These are phyloP conservation scores for Lavandula angustifolia DNA, from an alignment of 257 asterid species.

Conservation along the genomic window DNA sequence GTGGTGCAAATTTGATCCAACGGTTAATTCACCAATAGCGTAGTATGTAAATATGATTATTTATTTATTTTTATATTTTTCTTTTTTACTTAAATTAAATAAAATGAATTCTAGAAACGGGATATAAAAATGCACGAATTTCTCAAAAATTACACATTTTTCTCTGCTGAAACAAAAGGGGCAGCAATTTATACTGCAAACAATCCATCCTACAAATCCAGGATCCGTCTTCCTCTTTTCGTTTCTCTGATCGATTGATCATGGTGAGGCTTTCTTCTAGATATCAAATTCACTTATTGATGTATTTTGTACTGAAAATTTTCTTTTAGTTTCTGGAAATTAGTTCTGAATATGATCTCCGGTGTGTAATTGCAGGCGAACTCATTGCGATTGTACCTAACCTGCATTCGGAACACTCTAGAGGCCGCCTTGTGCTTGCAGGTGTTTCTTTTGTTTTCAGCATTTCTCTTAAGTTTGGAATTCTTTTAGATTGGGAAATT, in stretches of 20 bases:
- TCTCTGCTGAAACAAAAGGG: too few relatives aligned
- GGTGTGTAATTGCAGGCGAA: conserved; percentile 46
- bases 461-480: neutral
- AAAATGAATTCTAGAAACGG: too few relatives aligned
- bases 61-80: too few relatives aligned
- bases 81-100: too few relatives aligned
- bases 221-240: conserved; percentile 23
- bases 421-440: conserved; percentile 96
- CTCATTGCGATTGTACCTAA: conserved; percentile 60
- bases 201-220: neutral
- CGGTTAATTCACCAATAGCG: too few relatives aligned
- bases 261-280: conserved; percentile 36
- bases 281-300: neutral
- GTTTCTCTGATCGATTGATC: conserved; percentile 16
- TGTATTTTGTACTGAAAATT: neutral
- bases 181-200: neutral
- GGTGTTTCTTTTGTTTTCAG: conserved; percentile 42
- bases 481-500: conserved; percentile 14
- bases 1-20: too few relatives aligned
- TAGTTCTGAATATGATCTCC: conserved; percentile 5
- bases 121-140: too few relatives aligned
- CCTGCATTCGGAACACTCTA: conserved; percentile 81
- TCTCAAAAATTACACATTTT: too few relatives aligned
- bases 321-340: neutral
- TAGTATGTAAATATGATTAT: too few relatives aligned